Percentiles rank a stretch among this genome's conserved stretches.
Evolutionary conservation across 108 stramenopile species (phyloP).

Genomic region (Thalassiosira profunda): DNA sequence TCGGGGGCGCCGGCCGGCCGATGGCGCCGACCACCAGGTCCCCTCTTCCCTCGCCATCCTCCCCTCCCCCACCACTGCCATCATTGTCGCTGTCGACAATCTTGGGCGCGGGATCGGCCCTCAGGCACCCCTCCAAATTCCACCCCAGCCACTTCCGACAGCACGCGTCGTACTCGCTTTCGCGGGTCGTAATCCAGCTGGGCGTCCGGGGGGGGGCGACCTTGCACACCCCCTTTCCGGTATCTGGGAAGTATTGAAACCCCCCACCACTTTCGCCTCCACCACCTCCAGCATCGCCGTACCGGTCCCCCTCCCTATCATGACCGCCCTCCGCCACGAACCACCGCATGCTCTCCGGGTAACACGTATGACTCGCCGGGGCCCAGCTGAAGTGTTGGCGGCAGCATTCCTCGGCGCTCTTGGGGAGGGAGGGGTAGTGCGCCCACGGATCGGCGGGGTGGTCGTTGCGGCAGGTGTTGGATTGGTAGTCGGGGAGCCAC

Average conservation of each 20-base stretch:
- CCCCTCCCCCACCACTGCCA: constrained; percentile 6
- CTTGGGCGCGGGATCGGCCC: neutral
- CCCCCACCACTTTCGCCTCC: neutral
- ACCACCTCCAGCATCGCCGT: too few relatives aligned
- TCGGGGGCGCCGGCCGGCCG: too few relatives aligned
- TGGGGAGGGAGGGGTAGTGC: neutral
- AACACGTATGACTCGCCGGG: neutral
- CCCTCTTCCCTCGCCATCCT: too few relatives aligned
- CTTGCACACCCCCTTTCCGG: constrained; percentile 12
- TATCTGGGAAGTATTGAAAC: constrained; percentile 4
- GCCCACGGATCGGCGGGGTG: constrained; percentile 17
- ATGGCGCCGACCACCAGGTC: too few relatives aligned
- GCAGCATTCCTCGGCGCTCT: neutral
- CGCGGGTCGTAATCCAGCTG: constrained; percentile 1
- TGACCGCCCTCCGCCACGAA: neutral
- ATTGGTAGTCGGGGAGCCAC: constrained; percentile 26
- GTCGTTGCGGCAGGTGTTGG: constrained; percentile 24
- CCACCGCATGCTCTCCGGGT: neutral
- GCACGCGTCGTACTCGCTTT: neutral
- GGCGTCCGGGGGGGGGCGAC: constrained; percentile 4
- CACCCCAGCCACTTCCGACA: constrained; percentile 4
- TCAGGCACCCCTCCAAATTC: neutral
- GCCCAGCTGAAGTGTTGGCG: neutral
- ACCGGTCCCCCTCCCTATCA: neutral
- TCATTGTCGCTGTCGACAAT: neutral